These are phyloP conservation scores for Phytophthora citrophthora DNA, from an alignment of 352 stramenopile species.

Conservation along the genomic window DNA sequence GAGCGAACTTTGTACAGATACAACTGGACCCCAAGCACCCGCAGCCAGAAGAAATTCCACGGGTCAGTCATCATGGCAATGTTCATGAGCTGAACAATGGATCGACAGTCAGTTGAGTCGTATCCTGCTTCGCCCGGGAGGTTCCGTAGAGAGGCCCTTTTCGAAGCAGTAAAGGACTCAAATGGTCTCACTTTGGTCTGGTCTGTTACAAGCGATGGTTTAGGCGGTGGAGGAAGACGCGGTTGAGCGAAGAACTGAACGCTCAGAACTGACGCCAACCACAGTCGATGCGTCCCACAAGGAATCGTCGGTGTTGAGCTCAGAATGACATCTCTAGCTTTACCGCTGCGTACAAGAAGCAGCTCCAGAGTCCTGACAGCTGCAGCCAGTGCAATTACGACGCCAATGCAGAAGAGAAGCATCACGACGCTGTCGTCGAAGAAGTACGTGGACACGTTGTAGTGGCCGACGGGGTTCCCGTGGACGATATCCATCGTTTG, in stretches of 20 bases:
- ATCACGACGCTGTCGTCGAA: slow-evolving; percentile 23
- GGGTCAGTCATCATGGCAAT: slow-evolving; percentile 57
- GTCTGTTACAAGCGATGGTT: neutral
- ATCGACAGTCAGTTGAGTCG: slow-evolving; percentile 26
- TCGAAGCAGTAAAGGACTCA: neutral
- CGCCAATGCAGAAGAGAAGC: slow-evolving; percentile 21
- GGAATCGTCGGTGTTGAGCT: slow-evolving; percentile 19
- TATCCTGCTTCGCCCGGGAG: neutral
- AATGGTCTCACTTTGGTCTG: slow-evolving; percentile 7
- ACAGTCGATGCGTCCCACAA: slow-evolving; percentile 16
- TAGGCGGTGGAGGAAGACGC: too few relatives aligned
- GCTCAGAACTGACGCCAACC: slow-evolving; percentile 17
- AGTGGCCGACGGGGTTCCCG: slow-evolving; percentile 3
- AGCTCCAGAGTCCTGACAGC: neutral
- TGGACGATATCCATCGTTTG: slow-evolving; percentile 17
- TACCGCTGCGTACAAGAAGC: neutral
- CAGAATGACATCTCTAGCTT: slow-evolving; percentile 11
- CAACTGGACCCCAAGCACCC: slow-evolving; percentile 32
- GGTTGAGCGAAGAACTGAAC: neutral
- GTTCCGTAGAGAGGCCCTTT: neutral
- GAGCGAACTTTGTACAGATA: slow-evolving; percentile 39
- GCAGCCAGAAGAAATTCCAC: slow-evolving; percentile 38
- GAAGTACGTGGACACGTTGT: slow-evolving; percentile 24
- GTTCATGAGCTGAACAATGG: slow-evolving; percentile 47
- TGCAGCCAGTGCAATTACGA: slow-evolving; percentile 3